Evolutionary conservation across 306 rosid genomes (phyloP).

Genomic region (Acacia acuminata): DNA sequence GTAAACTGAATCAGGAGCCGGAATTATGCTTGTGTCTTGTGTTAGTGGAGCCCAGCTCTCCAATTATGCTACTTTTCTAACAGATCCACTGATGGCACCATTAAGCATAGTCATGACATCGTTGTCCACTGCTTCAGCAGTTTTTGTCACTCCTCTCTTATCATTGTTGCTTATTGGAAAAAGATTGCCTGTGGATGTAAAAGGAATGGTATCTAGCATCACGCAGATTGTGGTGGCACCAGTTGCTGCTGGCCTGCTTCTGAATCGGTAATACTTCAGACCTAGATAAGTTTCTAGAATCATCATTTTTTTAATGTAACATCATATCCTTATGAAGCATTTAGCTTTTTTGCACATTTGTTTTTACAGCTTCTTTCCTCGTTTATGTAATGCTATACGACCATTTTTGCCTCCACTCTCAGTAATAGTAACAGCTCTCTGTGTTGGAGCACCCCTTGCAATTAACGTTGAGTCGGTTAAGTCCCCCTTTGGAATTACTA

Average conservation of each 20-base stretch:
- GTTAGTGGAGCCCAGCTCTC: slow-evolving; percentile 99
- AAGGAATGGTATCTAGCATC: slow-evolving; percentile 95
- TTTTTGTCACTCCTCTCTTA: slow-evolving; percentile 76
- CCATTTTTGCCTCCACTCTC: slow-evolving; percentile 88
- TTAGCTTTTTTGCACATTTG: slow-evolving; percentile 22
- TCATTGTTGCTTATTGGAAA: slow-evolving; percentile 88
- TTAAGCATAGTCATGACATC: slow-evolving; percentile 96
- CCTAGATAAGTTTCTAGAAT: slow-evolving; percentile 20
- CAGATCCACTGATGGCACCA: slow-evolving; percentile 88
- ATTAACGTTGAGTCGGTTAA: slow-evolving; percentile 71
- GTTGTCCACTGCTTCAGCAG: slow-evolving; percentile 91
- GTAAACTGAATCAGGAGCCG: slow-evolving; percentile 73
- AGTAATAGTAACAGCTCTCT: slow-evolving; percentile 77
- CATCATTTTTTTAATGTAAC: not conserved
- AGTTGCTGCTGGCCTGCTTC: slow-evolving; percentile 77
- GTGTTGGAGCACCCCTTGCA: slow-evolving; percentile 98
- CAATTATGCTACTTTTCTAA: slow-evolving; percentile 85
- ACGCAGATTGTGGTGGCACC: slow-evolving; percentile 88
- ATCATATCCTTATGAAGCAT: slow-evolving; percentile 16
- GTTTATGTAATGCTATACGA: slow-evolving; percentile 62
- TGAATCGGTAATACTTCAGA: slow-evolving; percentile 61
- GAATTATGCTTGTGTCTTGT: slow-evolving; percentile 88
- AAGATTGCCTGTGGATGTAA: slow-evolving; percentile 90
- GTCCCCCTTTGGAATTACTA: slow-evolving; percentile 71
- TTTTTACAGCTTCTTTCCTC: slow-evolving; percentile 74